These are phyloP conservation scores for Albizia julibrissin DNA, from an alignment of 306 rosid species.

Conservation along the genomic window DNA sequence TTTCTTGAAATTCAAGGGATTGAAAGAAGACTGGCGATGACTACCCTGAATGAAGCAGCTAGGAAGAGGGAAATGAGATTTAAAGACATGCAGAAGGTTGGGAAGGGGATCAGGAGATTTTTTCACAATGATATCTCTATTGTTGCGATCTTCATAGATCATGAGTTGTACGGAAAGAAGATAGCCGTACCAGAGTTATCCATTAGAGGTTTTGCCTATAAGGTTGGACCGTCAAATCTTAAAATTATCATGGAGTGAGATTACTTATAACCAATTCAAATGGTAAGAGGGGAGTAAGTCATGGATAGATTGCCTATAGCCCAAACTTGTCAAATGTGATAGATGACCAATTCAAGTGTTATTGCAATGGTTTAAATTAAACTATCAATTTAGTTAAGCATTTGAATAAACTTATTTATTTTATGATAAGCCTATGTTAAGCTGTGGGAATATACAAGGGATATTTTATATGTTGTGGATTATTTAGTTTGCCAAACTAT, in stretches of 20 bases:
- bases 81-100: conserved; percentile 67
- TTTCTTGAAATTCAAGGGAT: conserved; percentile 56
- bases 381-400: conserved; percentile 13
- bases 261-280: not conserved
- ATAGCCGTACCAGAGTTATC: conserved; percentile 62
- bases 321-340: not conserved
- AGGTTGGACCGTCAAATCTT: conserved; percentile 70
- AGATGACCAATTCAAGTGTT: too few species aligned
- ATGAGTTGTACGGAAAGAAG: conserved; percentile 51
- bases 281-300: not conserved
- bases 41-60: conserved; percentile 65
- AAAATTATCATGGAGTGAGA: conserved; percentile 29
- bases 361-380: not conserved
- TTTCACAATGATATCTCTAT: conserved; percentile 81
- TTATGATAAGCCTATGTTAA: not conserved
- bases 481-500: not conserved
- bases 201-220: conserved; percentile 65
- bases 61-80: conserved; percentile 71
- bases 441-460: not conserved
- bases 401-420: conserved; percentile 13
- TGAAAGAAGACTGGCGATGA: conserved; percentile 66
- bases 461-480: too few species aligned
- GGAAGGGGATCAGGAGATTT: conserved; percentile 65
- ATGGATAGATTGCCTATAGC: not conserved
- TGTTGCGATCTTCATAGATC: conserved; percentile 74